Evolutionary conservation across 257 asterid genomes (phyloP), one percentile per base, ranked within the genome.

Genomic region (Plectranthus barbatus): DNA sequence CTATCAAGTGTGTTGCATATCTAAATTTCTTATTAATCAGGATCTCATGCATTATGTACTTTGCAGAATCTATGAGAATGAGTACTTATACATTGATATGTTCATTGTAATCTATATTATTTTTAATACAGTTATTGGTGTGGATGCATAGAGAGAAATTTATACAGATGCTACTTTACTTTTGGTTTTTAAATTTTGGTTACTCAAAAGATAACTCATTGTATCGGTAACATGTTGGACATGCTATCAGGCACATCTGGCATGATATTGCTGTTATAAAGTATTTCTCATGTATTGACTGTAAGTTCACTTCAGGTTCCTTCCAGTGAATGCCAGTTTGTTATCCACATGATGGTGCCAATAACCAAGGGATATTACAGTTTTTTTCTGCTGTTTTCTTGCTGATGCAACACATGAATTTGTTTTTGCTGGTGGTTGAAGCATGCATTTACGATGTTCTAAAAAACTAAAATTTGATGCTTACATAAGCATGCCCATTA

Each of bases 341-440:
- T 47, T 36, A 46, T 51, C n/a, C 44, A 31, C 6, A 31, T 39
- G 12, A 36, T 36, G 41, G 56, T 6, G 13, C 53, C 50, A 15
- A 18, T 57, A 23, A 44, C 59, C 31, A 11, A 14, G 48, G 4
- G 34, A 21, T 20, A 34, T 41, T 54, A 21, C 26, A 26, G 18
- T 21, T 33, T n/a, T 61, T 1, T 19, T 39, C 1, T 11, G 7
- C 14, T 42, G 3, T 40, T 33, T 41, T 18, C 20, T 36, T 11
- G 20, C 23, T 44, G 12, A 26, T 23, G 44, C 57, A 7, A 53
- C 48, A 51, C 42, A 58, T 58, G 60, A 9, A 45, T 45, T 61
- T 64, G 52, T 18, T 12, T 64, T 65, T 18, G 48, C 50, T 29
- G 64, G 48, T 45, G 57, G 44, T 36, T 68, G 34, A 59, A 52